Evolutionary conservation across 371 early-diverging fungal species (phyloP).

Genomic region (Choanephora cucurbitarum): DNA sequence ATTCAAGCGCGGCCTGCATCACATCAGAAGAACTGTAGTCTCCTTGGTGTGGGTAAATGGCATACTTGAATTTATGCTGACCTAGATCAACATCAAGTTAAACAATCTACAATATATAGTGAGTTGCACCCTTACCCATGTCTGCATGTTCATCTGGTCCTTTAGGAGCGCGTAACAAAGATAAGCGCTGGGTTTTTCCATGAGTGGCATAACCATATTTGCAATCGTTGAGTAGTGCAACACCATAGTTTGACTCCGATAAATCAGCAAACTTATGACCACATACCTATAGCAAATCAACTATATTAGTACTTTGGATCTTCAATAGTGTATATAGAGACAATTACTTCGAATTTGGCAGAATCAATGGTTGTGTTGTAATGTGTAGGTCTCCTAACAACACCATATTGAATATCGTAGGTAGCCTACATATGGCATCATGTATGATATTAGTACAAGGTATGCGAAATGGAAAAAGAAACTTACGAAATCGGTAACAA

Average conservation of each 20-base stretch:
- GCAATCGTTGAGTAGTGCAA: constrained; percentile 93
- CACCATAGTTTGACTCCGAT: constrained; percentile 92
- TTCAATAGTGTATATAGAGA: background rate
- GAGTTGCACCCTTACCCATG: constrained; percentile 43
- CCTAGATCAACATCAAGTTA: constrained; percentile 13
- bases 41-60: constrained; percentile 86
- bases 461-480: background rate
- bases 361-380: constrained; percentile 92
- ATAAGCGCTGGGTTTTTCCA: constrained; percentile 80
- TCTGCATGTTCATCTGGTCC: constrained; percentile 70
- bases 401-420: constrained; percentile 95
- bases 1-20: constrained; percentile 83
- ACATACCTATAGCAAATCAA: constrained; percentile 50
- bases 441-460: background rate
- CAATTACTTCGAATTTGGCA: constrained; percentile 66
- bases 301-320: background rate
- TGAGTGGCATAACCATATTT: constrained; percentile 88
- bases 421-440: constrained; percentile 61
- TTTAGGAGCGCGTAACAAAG: constrained; percentile 88
- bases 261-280: constrained; percentile 95
- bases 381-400: constrained; percentile 89
- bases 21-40: constrained; percentile 79
- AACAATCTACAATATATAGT: background rate
- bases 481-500: constrained; percentile 70
- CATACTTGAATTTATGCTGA: constrained; percentile 85